Base-by-base conservation (phyloP, 257 asterid species). In the Rhazya stricta region DNA sequence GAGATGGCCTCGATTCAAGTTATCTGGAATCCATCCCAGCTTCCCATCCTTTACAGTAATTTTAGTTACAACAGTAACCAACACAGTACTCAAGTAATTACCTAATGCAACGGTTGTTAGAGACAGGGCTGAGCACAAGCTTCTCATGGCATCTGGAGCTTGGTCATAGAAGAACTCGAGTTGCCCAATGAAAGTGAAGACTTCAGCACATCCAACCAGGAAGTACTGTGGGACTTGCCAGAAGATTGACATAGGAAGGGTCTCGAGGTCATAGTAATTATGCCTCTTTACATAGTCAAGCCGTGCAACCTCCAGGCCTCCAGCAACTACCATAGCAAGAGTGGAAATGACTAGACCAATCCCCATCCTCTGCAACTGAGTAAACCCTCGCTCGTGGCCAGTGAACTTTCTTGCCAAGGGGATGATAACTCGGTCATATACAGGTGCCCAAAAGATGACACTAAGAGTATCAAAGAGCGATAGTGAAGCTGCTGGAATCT, bases 161-260 rank as follows among this genome's bases (percentile, higher is more conserved):
- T 93, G 94, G 57, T 93, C 98, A 23, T 93, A 93, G 77, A 88
- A 93, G 81, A 91, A 91, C 72, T 93, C 98, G 25, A 93, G 43
- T 36, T 91, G 96, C 34, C 97, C 97, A 0, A 93, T 84, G 27
- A 91, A 89, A 0, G 93, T 89, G 75, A 93, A 91, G 0, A 93
- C 98, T 46, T 93, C 98, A 0, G 98, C 93, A 32, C 95, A 88
- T 2, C 97, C 98, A 9, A 93, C 80, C 18, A 93, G 70, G n/a
- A 93, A 87, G 53, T 93, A 93, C 54, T 88, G 93, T 0, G 98
- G 98, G 0, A 90, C 92, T 75, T 91, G 98, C 98, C 98, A 94
- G 60, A 94, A 94, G 41, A 94, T 91, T 0, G 96, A 77, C 81
- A 91, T 89, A 0, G 96, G 96, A n/a, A 91, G 74, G 4, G 79